Base-by-base conservation (phyloP, 306 rosid species). In the Ziziphus jujuba region DNA sequence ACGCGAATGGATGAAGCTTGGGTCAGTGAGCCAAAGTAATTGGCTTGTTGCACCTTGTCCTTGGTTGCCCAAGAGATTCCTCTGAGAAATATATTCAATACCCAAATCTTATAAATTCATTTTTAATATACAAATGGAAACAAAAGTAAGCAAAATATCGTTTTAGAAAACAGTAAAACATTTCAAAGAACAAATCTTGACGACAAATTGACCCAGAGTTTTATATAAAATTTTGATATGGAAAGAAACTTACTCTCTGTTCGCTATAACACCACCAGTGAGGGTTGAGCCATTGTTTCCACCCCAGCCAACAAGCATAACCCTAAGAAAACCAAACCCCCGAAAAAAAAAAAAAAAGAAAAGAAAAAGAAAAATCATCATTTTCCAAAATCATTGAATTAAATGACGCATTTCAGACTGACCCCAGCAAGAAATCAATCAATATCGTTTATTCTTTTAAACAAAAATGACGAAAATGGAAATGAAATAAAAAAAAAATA, bases 1-100 rank as follows among this genome's bases (percentile, higher is more conserved):
- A 93, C 97, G 11, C 99, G 77, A 15, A 93, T 87, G 17, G 99
- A 80, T 0, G 99, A 93, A 12, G 97, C 97, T 75, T 93, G 99
- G 24, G 99, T 93, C 22, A 90, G 81, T 0, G 99, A 93, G 2
- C 99, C 99, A 66, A 90, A 93, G 71, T 93, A 93, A 75, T 90
- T 90, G 67, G 99, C 97, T 54, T 83, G 97, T 58, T 93, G 96
- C 67, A 93, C 92, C 70, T 88, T 93, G 69, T 93, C 99, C 74
- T 93, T 93, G 15, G 97, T 93, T 56, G 97, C 97, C 99, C 99
- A 93, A 36, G 99, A 93, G 65, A 93, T 93, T 5, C 99, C 99
- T 85, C 99, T 93, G 72, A 59, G 1, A 67, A 73, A n/a, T n/a
- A n/a, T 40, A 59, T 17, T 47, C 73, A 74, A 15, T 7, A 58